These are phyloP conservation scores for Colletotrichum higginsianum DNA, from an alignment of 2,329 filamentous ascomycete species.

Conservation along the genomic window DNA sequence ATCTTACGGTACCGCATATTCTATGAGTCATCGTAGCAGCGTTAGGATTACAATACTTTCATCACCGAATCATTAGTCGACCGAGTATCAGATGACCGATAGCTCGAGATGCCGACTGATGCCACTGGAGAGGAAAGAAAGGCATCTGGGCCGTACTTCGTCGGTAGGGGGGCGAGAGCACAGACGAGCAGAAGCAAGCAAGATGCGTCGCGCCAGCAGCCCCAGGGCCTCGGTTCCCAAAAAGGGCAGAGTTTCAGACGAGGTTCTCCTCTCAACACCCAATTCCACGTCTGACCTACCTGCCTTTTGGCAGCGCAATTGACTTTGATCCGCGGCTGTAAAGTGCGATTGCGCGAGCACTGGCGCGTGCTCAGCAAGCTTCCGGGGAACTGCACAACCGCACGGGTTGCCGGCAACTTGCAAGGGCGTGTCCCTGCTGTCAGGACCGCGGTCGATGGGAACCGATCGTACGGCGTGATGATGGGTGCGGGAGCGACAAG, in stretches of 20 bases:
- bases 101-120: background rate
- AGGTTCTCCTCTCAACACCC: conserved; percentile 8
- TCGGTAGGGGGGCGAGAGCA: background rate
- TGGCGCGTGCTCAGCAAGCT: conserved; percentile 22
- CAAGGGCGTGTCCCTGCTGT: background rate
- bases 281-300: background rate
- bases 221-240: conserved; percentile 27
- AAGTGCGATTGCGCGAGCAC: background rate
- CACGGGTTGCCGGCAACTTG: conserved; percentile 17
- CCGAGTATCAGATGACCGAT: background rate
- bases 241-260: conserved; percentile 24
- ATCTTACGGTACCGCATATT: background rate
- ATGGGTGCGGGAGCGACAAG: background rate
- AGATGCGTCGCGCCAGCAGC: conserved; percentile 8
- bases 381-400: conserved; percentile 8
- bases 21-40: conserved; percentile 7
- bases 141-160: background rate
- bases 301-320: conserved; percentile 11
- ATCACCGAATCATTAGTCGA: background rate
- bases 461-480: background rate
- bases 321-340: conserved; percentile 24
- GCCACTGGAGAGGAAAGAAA: background rate
- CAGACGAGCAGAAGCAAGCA: conserved; percentile 14
- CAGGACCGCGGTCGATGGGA: background rate
- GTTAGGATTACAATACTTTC: background rate